Percentiles rank a stretch among this genome's conserved stretches.
These are phyloP conservation scores for Ilyonectria sp. DNA, from an alignment of 2,329 filamentous ascomycete genomes.

Conservation along the genomic window DNA sequence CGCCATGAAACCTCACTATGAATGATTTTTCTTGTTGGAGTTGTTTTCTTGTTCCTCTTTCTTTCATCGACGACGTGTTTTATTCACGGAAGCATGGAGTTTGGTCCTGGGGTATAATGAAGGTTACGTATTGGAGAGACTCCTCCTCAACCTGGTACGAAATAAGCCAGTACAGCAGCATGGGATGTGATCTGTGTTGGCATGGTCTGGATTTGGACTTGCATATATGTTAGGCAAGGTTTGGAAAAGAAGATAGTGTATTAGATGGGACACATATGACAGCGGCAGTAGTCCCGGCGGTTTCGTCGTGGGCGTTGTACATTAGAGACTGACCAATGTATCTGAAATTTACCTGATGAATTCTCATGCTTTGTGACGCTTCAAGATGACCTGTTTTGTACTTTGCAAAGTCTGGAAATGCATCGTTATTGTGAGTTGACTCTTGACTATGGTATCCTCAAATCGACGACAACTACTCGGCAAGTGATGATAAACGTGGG, in stretches of 20 bases:
- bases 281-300: constrained; percentile 1
- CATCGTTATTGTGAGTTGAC: neutral
- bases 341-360: constrained; percentile 1
- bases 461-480: neutral
- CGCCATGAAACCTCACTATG: constrained; percentile 30
- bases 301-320: constrained; percentile 14
- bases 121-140: constrained; percentile 20
- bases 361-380: neutral
- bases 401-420: neutral
- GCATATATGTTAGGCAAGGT: constrained; percentile 1
- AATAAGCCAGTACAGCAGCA: constrained; percentile 13
- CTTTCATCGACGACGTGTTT: constrained; percentile 22
- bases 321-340: constrained; percentile 16
- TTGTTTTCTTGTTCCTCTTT: neutral
- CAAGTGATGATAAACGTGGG: neutral
- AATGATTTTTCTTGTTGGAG: constrained; percentile 15
- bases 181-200: constrained; percentile 14
- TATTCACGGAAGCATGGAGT: constrained; percentile 45
- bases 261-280: constrained; percentile 19
- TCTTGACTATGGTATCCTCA: neutral
- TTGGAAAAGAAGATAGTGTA: constrained; percentile 18
- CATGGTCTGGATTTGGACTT: constrained; percentile 11
- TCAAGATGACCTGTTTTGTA: neutral
- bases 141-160: constrained; percentile 14
- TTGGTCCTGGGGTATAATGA: constrained; percentile 37